Evolutionary conservation across 805 yeast species (phyloP).

Genomic region (Kregervanrija pseudodelftensis): DNA sequence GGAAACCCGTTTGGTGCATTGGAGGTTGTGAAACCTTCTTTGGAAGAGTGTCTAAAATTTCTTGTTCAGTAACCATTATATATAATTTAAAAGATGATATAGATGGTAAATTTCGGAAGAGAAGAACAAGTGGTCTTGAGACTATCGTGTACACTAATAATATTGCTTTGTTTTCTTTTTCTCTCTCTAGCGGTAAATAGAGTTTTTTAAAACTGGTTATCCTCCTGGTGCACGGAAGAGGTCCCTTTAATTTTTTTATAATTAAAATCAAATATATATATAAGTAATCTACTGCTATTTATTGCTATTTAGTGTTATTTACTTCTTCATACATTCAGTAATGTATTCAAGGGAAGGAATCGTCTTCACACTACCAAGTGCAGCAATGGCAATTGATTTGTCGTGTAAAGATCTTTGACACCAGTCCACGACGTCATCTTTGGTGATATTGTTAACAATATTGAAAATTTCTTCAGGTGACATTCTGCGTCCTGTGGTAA

Average conservation of each 20-base stretch:
- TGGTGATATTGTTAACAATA: constrained; percentile 70
- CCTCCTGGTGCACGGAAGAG: too few species aligned
- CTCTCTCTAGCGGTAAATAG: too few species aligned
- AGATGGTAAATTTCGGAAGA: too few species aligned
- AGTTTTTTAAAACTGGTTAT: too few species aligned
- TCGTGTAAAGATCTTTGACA: constrained; percentile 73
- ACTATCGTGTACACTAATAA: too few species aligned
- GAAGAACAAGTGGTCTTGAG: too few species aligned
- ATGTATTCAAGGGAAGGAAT: constrained; percentile 37
- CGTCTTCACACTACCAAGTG: constrained; percentile 71
- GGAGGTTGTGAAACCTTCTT: constrained; percentile 51
- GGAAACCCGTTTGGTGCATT: constrained; percentile 57
- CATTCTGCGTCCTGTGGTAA: constrained; percentile 80
- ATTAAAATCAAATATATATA: too few species aligned
- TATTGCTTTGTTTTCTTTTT: too few species aligned
- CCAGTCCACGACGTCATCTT: constrained; percentile 78
- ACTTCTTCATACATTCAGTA: too few species aligned
- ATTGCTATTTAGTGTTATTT: too few species aligned
- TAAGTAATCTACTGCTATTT: too few species aligned
- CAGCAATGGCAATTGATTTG: constrained; percentile 86
- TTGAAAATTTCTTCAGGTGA: constrained; percentile 69
- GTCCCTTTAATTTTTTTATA: too few species aligned
- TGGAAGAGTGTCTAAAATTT: constrained; percentile 23
- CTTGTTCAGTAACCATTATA: constrained; percentile 20
- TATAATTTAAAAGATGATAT: not conserved